Base-by-base conservation (phyloP, 2,329 filamentous ascomycete species). In the Talaromyces sp. region DNA sequence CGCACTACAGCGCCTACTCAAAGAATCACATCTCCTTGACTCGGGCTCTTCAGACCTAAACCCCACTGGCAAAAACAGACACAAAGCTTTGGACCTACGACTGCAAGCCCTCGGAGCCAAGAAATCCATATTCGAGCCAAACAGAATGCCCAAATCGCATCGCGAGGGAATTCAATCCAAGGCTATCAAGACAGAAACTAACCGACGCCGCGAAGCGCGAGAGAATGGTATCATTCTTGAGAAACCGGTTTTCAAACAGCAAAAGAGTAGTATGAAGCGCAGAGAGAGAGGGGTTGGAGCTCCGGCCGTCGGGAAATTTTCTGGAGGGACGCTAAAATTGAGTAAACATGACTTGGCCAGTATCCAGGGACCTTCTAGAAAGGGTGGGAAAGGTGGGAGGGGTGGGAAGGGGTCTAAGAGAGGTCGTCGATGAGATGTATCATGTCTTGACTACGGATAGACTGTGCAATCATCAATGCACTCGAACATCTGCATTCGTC, bases 141-240 rank as follows among this genome's bases (percentile, higher is more conserved):
- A 64, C 4, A 93, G 90, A 71, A 97, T 98, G 92, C 94, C 95
- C 19, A 91, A 96, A 84, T 81, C 88, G 49, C 89, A 94, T 74
- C 86, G 93, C 66, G 92, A 91, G 78, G 93, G 94, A n/a, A 97
- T 98, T 67, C 81, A 82, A 17, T 84, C 85, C 1, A 92, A 93
- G 61, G 86, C 86, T 25, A 81, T 76, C 1, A 78, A 82, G 31
- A 87, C 86, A 66, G 93, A 97, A 76, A 80, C 85, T 13, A 90
- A 85, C 80, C 82, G 94, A 61, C 83, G 94, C 43, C 83, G 82
- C 47, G 92, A 97, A 76, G 95, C 95, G 1, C 87, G 85, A 73
- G 94, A 98, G 82, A 96, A 94, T 72, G 95, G 94, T 5, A 89
- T 98, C 71, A 88, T 98, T 58, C 81, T 98, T 38, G 95, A 98